Evolutionary conservation across 768 basidiomycete genomes (phyloP).

Genomic region (Leccinellum albellum): DNA sequence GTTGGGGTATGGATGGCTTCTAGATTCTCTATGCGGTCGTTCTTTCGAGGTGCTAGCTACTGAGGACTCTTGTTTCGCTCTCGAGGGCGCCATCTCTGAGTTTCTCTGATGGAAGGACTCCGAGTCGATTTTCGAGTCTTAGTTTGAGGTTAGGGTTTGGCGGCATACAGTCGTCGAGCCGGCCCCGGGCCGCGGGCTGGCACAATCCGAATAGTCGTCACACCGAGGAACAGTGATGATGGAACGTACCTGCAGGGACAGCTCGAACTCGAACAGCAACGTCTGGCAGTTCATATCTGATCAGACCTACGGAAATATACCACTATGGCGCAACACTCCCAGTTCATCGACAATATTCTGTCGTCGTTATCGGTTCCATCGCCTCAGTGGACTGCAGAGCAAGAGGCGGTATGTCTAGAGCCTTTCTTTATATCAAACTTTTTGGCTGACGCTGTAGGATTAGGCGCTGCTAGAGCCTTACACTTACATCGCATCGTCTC

Average conservation of each 20-base stretch:
- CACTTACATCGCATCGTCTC: constrained; percentile 75
- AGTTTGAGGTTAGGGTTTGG: constrained; percentile 16
- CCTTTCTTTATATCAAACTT: not conserved
- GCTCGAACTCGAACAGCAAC: not conserved
- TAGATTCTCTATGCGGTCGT: constrained; percentile 11
- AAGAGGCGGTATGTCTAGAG: constrained; percentile 23
- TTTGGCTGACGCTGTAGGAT: not conserved
- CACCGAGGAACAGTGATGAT: not conserved
- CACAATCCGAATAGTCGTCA: no score
- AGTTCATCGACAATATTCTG: constrained; percentile 40
- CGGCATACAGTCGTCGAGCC: no score
- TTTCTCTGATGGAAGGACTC: not conserved
- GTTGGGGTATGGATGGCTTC: constrained; percentile 13
- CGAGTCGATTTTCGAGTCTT: not conserved
- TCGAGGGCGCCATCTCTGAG: constrained; percentile 17
- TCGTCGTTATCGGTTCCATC: constrained; percentile 29
- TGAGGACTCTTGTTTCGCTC: constrained; percentile 7
- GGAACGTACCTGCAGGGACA: not conserved
- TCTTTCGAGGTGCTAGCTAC: constrained; percentile 12
- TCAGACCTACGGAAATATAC: not conserved
- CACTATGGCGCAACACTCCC: constrained; percentile 14
- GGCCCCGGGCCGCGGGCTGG: no score
- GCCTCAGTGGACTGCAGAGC: constrained; percentile 10
- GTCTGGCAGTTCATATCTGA: not conserved
- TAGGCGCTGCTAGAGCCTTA: constrained; percentile 80